A percentile compares a stretch with the other conserved stretches of the same genome.
Evolutionary conservation across 2,329 filamentous ascomycete species (phyloP).

Genomic region (Aspergillus tamarii): DNA sequence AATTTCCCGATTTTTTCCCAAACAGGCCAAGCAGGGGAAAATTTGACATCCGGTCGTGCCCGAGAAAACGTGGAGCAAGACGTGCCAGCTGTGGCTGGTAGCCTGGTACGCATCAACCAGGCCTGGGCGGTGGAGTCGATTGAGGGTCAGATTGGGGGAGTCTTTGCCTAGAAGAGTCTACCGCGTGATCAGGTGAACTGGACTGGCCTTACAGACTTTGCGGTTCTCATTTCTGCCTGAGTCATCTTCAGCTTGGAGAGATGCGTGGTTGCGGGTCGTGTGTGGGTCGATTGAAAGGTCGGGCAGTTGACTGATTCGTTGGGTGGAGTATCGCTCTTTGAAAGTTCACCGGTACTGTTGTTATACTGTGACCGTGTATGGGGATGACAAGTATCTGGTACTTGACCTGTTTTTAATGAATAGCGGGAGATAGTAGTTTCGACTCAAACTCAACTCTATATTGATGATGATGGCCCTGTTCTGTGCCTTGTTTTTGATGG

Average conservation of each 20-base stretch:
- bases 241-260: conserved; percentile 1
- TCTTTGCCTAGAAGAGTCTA: conserved; percentile 12
- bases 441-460: neutral
- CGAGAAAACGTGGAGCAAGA: conserved; percentile 18
- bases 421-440: neutral
- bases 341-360: conserved; percentile 16
- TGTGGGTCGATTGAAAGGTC: conserved; percentile 14
- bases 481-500: neutral
- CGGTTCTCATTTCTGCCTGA: conserved; percentile 5
- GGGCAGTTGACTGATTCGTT: conserved; percentile 19
- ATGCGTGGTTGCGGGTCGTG: neutral
- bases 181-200: conserved; percentile 2
- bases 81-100: conserved; percentile 9
- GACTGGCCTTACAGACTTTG: conserved; percentile 2
- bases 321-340: neutral
- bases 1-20: conserved; percentile 12
- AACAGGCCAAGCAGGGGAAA: conserved; percentile 2
- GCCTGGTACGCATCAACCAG: conserved; percentile 9
- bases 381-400: conserved; percentile 7
- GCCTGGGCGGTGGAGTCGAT: conserved; percentile 4
- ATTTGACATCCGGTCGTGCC: conserved; percentile 17
- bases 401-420: neutral
- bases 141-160: neutral
- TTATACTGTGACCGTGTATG: conserved; percentile 18
- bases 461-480: neutral